phyloP scores from a whole-genome alignment of 331 rosid genomes.

The Phaseolus coccineus region DNA sequence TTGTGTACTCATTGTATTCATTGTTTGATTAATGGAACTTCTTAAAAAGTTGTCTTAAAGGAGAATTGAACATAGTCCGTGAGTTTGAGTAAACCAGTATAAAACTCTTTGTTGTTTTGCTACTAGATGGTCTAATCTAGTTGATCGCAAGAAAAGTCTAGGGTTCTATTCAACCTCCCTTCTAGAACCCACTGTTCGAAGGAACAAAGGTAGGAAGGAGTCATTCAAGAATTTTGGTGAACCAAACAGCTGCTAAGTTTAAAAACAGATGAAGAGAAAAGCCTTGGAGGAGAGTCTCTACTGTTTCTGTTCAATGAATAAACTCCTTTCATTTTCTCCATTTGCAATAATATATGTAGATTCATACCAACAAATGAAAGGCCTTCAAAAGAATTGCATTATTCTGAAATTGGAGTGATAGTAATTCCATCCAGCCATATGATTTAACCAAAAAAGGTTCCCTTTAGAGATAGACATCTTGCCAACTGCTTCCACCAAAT shows the following conservation, averaged over 20 bases:
- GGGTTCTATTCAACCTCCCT: too few relatives aligned
- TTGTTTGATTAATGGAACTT: too few relatives aligned
- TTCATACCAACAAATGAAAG: neutral
- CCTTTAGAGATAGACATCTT: neutral
- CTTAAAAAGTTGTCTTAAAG: too few relatives aligned
- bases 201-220: too few relatives aligned
- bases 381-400: neutral
- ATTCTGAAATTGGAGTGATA: neutral
- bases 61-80: too few relatives aligned
- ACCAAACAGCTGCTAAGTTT: neutral
- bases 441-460: neutral
- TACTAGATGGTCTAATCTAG: too few relatives aligned
- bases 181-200: too few relatives aligned
- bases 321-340: neutral
- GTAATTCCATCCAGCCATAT: neutral
- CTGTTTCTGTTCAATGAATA: neutral
- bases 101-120: too few relatives aligned
- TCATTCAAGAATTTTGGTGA: too few relatives aligned
- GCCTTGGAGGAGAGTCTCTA: neutral
- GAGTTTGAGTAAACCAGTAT: too few relatives aligned
- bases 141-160: too few relatives aligned
- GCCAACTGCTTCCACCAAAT: constrained; percentile 7
- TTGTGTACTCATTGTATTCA: too few relatives aligned
- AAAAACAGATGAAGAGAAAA: neutral
- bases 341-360: neutral